Evolutionary conservation across 2,329 filamentous ascomycete genomes (phyloP).

Genomic region (Bipolaris sorokiniana): DNA sequence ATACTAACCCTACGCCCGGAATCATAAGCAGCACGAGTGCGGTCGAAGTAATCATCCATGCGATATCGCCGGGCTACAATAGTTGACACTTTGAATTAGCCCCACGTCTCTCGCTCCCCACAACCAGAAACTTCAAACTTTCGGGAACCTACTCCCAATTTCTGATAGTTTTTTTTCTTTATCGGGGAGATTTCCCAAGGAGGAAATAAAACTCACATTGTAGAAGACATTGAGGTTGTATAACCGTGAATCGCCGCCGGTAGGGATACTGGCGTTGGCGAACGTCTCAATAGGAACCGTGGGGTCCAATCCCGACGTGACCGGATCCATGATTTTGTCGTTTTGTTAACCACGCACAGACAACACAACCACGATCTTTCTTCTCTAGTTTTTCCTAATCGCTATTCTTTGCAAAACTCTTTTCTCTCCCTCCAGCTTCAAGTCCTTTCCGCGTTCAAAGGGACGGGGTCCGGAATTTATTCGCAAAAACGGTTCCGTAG

Average conservation of each 20-base stretch:
- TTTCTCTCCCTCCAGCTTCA: too few relatives aligned
- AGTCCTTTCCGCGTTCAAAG: too few relatives aligned
- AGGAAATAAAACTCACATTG: constrained; percentile 60
- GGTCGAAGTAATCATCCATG: constrained; percentile 77
- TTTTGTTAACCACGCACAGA: background rate
- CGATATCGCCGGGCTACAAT: constrained; percentile 75
- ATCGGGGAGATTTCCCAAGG: background rate
- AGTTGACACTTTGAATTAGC: constrained; percentile 27
- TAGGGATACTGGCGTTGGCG: constrained; percentile 65
- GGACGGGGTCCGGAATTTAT: too few relatives aligned
- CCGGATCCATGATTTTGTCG: constrained; percentile 36
- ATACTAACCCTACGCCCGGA: constrained; percentile 74
- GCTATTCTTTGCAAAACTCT: too few relatives aligned
- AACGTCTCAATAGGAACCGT: constrained; percentile 44
- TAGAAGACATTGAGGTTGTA: constrained; percentile 86
- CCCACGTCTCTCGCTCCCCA: constrained; percentile 17
- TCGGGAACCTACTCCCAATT: background rate
- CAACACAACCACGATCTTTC: too few relatives aligned
- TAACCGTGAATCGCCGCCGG: constrained; percentile 69
- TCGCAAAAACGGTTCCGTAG: too few relatives aligned
- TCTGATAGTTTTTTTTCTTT: background rate
- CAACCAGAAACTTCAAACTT: constrained; percentile 15
- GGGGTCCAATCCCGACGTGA: constrained; percentile 33
- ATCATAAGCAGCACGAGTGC: constrained; percentile 91
- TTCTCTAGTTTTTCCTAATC: background rate